These are phyloP conservation scores for Fusarium graminum DNA, from an alignment of 2,329 filamentous ascomycete species.

Conservation along the genomic window DNA sequence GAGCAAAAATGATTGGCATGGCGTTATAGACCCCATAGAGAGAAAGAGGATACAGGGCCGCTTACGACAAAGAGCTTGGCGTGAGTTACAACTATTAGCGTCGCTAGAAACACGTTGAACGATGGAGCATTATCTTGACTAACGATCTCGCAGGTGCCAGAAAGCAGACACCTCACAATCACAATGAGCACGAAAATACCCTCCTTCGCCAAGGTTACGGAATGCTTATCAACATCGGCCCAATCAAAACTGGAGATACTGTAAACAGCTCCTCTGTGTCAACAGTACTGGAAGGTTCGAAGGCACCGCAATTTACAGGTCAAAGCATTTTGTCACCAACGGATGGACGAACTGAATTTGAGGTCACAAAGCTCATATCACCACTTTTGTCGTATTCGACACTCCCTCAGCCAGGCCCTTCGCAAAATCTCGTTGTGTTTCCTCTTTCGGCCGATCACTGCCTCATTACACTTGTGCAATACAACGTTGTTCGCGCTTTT, in stretches of 20 bases:
- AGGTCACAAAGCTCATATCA: background rate
- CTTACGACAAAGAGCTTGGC: slow-evolving; percentile 4
- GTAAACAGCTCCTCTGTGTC: background rate
- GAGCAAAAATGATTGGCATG: background rate
- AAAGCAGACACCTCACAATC: background rate
- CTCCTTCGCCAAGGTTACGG: background rate
- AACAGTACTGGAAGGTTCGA: background rate
- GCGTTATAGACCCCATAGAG: background rate
- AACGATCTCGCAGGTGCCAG: background rate
- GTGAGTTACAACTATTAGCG: background rate
- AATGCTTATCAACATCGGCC: background rate
- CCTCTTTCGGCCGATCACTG: slow-evolving; percentile 3
- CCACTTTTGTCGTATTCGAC: background rate
- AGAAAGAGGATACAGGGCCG: slow-evolving; percentile 1
- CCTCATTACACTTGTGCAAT: slow-evolving; percentile 1
- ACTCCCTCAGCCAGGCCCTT: background rate
- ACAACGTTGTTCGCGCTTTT: slow-evolving; percentile 1
- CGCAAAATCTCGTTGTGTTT: background rate
- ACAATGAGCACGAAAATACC: background rate
- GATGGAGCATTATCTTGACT: background rate
- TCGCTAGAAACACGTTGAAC: too few species aligned
- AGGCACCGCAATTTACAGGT: too few species aligned
- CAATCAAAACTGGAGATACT: background rate
- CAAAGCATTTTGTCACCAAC: fast-evolving
- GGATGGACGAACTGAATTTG: too few species aligned